Percentiles rank a stretch among this genome's conserved stretches.
phyloP scores from a whole-genome alignment of 345 rosid genomes.

The Noccaea bulbosa region DNA sequence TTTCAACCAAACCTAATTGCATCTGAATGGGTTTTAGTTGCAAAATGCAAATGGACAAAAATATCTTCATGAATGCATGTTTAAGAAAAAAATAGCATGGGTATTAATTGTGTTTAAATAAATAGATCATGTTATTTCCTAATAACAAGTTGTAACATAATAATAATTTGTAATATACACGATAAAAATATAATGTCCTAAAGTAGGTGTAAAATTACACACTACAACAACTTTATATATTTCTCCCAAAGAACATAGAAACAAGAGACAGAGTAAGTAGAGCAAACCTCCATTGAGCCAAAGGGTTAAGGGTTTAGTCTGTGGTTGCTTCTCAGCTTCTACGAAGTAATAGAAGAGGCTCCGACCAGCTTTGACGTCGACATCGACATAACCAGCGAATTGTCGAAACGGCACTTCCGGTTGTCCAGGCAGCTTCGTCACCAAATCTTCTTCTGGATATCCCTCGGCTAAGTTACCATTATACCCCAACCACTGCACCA shows the following conservation, averaged over 20 bases:
- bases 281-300: slow-evolving; percentile 93
- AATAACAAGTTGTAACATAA: too few species aligned
- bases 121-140: too few species aligned
- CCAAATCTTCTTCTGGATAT: slow-evolving; percentile 75
- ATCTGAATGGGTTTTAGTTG: too few species aligned
- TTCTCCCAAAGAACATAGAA: not conserved
- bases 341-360: slow-evolving; percentile 94
- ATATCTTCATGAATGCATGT: too few species aligned
- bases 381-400: slow-evolving; percentile 81
- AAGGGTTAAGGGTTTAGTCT: slow-evolving; percentile 72
- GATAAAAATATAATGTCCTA: too few species aligned
- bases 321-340: slow-evolving; percentile 70
- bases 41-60: too few species aligned
- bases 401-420: slow-evolving; percentile 75
- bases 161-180: too few species aligned
- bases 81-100: too few species aligned
- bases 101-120: too few species aligned
- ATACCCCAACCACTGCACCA: slow-evolving; percentile 33
- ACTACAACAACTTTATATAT: not conserved
- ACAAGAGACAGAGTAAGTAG: slow-evolving; percentile 2
- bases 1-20: too few species aligned
- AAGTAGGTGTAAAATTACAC: too few species aligned
- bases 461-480: slow-evolving; percentile 48
- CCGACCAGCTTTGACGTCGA: slow-evolving; percentile 72
- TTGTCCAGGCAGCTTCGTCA: slow-evolving; percentile 77